These are phyloP conservation scores for Lactarius akahatsu DNA, from an alignment of 768 basidiomycete species.

Conservation along the genomic window DNA sequence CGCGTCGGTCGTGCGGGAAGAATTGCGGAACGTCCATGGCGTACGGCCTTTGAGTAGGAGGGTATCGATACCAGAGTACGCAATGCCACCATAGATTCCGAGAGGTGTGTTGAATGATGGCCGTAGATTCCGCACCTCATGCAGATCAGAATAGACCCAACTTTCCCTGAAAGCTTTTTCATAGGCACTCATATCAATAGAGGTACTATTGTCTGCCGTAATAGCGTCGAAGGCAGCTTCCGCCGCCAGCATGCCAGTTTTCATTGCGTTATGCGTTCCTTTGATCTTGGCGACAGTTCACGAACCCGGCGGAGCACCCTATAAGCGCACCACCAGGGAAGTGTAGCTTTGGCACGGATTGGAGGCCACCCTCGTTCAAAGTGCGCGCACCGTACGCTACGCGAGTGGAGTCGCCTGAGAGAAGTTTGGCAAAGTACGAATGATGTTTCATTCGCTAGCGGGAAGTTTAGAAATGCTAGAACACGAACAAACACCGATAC, in stretches of 20 bases:
- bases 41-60: constrained; percentile 79
- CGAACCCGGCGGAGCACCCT: constrained; percentile 93
- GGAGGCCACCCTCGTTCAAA: constrained; percentile 91
- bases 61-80: constrained; percentile 87
- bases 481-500: constrained; percentile 28
- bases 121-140: constrained; percentile 88
- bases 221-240: constrained; percentile 78
- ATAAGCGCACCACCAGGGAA: constrained; percentile 96
- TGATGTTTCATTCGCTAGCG: constrained; percentile 92
- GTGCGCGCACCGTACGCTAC: constrained; percentile 89
- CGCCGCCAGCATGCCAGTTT: constrained; percentile 96
- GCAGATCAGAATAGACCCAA: constrained; percentile 84
- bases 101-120: constrained; percentile 81
- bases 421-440: constrained; percentile 80
- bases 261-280: constrained; percentile 98
- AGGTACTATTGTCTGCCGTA: constrained; percentile 32
- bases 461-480: constrained; percentile 4
- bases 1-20: constrained; percentile 53
- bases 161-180: constrained; percentile 65
- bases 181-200: constrained; percentile 71
- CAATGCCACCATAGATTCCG: constrained; percentile 84
- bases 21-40: constrained; percentile 90
- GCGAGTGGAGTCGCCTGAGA: constrained; percentile 68
- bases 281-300: constrained; percentile 98
- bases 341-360: constrained; percentile 79